A percentile compares a stretch with the other conserved stretches of the same genome.
These are phyloP conservation scores for Neofusicoccum laricinum DNA, from an alignment of 2,329 filamentous ascomycete species.

Conservation along the genomic window DNA sequence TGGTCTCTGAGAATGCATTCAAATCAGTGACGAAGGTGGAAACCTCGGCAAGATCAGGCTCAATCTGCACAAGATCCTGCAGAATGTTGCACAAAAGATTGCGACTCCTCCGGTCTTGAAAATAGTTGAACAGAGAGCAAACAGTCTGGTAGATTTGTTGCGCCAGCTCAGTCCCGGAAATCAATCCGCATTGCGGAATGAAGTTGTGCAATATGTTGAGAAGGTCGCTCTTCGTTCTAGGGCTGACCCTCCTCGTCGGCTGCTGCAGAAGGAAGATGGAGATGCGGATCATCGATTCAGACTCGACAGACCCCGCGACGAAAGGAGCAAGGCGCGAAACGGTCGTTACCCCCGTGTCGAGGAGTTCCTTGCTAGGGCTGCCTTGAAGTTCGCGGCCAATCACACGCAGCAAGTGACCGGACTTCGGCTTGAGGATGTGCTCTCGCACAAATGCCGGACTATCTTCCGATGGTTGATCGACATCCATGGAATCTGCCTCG, in stretches of 20 bases:
- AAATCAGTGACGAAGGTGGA: slow-evolving; percentile 72
- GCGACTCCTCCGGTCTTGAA: slow-evolving; percentile 77
- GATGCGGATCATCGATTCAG: slow-evolving; percentile 75
- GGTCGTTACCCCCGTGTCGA: slow-evolving; percentile 75
- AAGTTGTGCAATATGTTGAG: slow-evolving; percentile 80
- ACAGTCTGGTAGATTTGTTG: slow-evolving; percentile 69
- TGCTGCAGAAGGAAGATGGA: slow-evolving; percentile 79
- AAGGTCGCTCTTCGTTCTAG: slow-evolving; percentile 77
- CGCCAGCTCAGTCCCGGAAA: slow-evolving; percentile 57
- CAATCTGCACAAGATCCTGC: slow-evolving; percentile 64
- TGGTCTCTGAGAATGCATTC: slow-evolving; percentile 71
- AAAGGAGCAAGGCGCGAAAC: slow-evolving; percentile 66
- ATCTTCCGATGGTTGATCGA: slow-evolving; percentile 35
- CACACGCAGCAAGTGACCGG: slow-evolving; percentile 61
- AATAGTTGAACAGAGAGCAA: slow-evolving; percentile 82
- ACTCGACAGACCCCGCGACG: slow-evolving; percentile 50
- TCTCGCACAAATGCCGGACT: slow-evolving; percentile 43
- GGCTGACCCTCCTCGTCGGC: slow-evolving; percentile 77
- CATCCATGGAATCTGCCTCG: slow-evolving; percentile 52
- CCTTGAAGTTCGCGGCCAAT: slow-evolving; percentile 54
- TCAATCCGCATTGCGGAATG: slow-evolving; percentile 61
- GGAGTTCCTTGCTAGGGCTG: slow-evolving; percentile 66
- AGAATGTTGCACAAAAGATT: slow-evolving; percentile 72
- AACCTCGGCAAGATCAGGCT: slow-evolving; percentile 59
- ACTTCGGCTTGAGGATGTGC: slow-evolving; percentile 62